A percentile compares a stretch with the other conserved stretches of the same genome.
Evolutionary conservation across 1,139 yeast genomes (phyloP).

Genomic region (Candida sanyaensis): DNA sequence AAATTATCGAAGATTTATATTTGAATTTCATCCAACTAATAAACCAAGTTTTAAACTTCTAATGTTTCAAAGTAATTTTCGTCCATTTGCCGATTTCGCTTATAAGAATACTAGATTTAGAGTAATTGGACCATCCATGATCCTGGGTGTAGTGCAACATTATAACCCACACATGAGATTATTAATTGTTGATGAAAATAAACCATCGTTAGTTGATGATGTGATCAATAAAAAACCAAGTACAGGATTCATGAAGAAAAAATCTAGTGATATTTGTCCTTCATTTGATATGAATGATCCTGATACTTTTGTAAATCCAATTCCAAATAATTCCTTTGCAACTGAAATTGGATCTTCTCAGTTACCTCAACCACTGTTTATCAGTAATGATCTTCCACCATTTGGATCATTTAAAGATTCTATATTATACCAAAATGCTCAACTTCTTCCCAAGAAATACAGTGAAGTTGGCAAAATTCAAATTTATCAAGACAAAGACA

Average conservation of each 20-base stretch:
- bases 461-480: conserved; percentile 38
- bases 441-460: conserved; percentile 34
- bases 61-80: conserved; percentile 37
- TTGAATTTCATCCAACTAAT: conserved; percentile 15
- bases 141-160: conserved; percentile 29
- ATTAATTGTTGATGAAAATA: conserved; percentile 33
- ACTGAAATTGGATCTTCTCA: conserved; percentile 4
- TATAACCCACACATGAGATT: conserved; percentile 40
- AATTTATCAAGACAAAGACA: conserved; percentile 31
- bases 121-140: conserved; percentile 37
- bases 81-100: conserved; percentile 44
- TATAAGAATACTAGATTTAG: conserved; percentile 42
- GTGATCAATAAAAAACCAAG: conserved; percentile 33
- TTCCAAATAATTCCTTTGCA: conserved; percentile 23
- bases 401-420: conserved; percentile 40
- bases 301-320: conserved; percentile 29
- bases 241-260: conserved; percentile 25
- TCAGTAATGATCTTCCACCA: conserved; percentile 41
- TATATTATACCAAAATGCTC: conserved; percentile 19
- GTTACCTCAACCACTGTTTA: conserved; percentile 15
- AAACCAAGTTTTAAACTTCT: conserved; percentile 24
- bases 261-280: conserved; percentile 4
- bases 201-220: conserved; percentile 40
- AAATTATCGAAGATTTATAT: conserved; percentile 29
- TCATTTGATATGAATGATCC: conserved; percentile 13